Conservation (phyloP, 2,329 filamentous ascomycete species). For the Alternaria solani region DNA sequence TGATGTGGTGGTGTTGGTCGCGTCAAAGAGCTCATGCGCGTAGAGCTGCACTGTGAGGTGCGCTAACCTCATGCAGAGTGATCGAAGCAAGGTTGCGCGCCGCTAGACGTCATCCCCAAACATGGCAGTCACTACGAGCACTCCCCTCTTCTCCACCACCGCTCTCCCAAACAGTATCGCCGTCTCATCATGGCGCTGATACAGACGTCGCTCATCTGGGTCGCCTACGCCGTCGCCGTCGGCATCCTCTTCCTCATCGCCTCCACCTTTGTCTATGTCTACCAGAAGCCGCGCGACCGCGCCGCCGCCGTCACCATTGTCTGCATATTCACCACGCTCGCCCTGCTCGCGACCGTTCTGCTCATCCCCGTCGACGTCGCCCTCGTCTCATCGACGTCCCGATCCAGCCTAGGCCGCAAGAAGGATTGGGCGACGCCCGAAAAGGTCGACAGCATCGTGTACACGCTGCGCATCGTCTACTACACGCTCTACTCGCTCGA, state of each 20-base stretch:
- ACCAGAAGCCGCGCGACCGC: conserved; percentile 88
- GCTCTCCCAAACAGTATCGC: too few relatives aligned
- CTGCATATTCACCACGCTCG: conserved; percentile 85
- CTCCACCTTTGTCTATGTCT: conserved; percentile 86
- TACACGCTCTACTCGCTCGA: conserved; percentile 93
- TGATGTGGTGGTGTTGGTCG: conserved; percentile 16
- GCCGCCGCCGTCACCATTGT: conserved; percentile 82
- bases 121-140: neutral
- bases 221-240: conserved; percentile 86
- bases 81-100: neutral
- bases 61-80: neutral
- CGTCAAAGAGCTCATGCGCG: conserved; percentile 30
- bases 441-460: conserved; percentile 77
- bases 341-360: conserved; percentile 88
- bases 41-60: conserved; percentile 19
- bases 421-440: conserved; percentile 94
- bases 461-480: conserved; percentile 86
- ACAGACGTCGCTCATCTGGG: conserved; percentile 92
- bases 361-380: conserved; percentile 95
- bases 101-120: conserved; percentile 1
- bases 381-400: conserved; percentile 87
- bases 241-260: conserved; percentile 78
- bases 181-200: conserved; percentile 69
- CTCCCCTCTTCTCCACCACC: neutral
- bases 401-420: conserved; percentile 77